Evolutionary conservation across 306 rosid species (phyloP), one percentile per base, ranked within the genome.

Genomic region (Corylus heterophylla): DNA sequence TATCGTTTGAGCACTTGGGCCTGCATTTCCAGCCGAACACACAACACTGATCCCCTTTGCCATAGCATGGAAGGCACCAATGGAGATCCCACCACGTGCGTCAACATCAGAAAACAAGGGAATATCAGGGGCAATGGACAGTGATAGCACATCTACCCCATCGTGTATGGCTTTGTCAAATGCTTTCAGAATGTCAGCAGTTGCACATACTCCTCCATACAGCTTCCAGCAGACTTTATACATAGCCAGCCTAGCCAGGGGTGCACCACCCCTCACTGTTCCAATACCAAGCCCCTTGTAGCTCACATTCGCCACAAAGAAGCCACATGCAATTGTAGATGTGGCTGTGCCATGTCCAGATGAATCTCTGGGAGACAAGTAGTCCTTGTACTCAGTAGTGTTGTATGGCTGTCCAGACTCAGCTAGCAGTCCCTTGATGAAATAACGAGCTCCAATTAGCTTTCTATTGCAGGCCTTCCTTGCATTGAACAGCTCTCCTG

Each of bases 381-480:
- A 85, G 3, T 85, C 89, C 4, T 13, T 50, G 27, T 52, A 31
- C 12, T 67, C 68, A 12, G 80, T 62, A 8, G 77, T 22, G 81
- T 85, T 85, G 76, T 47, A 74, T 42, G 87, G 81, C 37, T 78
- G 74, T 58, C 82, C 78, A 69, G 80, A 80, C 59, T 87, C 89
- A 59, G 87, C 92, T 17, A 49, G 62, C 12, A 82, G 54, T 35
- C 87, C 92, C 12, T 80, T 66, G 7, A 80, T 51, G 77, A 82
- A 87, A 81, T 89, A 89, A 17, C 90, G 86, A 18, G 90, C 90
- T 69, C 92, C 92, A 5, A 89, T 83, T 50, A 87, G 71, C 76
- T 89, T 87, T 67, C 83, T 83, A 56, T 81, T 89, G 63, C 92
- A 89, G 79, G 77, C 67, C 75, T 69, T 87, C 47, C 68, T 66